These are phyloP conservation scores for Diaporthe amygdali DNA, from an alignment of 2,329 filamentous ascomycete species.

Conservation along the genomic window DNA sequence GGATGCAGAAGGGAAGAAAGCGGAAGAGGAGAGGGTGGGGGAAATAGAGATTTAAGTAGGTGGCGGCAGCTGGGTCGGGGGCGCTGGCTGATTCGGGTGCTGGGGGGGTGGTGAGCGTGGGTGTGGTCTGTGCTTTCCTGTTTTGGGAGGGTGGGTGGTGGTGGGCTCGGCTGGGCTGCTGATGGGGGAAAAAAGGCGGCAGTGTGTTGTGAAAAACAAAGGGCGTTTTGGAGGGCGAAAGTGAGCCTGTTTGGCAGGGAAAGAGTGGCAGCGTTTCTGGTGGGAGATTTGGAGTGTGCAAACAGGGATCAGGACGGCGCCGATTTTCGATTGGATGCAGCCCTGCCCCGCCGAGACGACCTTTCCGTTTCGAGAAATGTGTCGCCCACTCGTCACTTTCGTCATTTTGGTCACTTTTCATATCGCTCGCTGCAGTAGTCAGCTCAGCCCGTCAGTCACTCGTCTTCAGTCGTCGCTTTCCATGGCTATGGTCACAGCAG, in stretches of 20 bases:
- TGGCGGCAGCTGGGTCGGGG: slow-evolving; percentile 30
- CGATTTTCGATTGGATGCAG: slow-evolving; percentile 35
- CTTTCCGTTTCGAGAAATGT: slow-evolving; percentile 22
- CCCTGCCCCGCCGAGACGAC: slow-evolving; percentile 25
- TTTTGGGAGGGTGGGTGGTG: slow-evolving; percentile 30
- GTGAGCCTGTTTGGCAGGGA: slow-evolving; percentile 29
- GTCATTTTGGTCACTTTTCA: neutral
- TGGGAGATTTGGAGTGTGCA: slow-evolving; percentile 27
- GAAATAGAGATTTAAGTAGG: slow-evolving; percentile 48
- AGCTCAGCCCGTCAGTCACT: neutral
- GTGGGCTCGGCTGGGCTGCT: neutral
- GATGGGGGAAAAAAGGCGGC: slow-evolving; percentile 30
- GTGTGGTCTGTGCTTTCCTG: slow-evolving; percentile 32
- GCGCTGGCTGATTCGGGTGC: slow-evolving; percentile 42
- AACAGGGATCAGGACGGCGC: slow-evolving; percentile 8
- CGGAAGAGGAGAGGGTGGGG: slow-evolving; percentile 45
- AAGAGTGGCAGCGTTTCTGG: slow-evolving; percentile 27
- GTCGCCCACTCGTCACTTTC: neutral
- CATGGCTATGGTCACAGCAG: neutral
- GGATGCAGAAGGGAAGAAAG: slow-evolving; percentile 37
- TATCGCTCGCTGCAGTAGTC: too few relatives aligned
- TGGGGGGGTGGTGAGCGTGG: slow-evolving; percentile 27
- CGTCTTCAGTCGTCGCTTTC: neutral
- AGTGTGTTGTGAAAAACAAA: slow-evolving; percentile 33
- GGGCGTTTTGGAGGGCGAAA: slow-evolving; percentile 26